phyloP scores from a whole-genome alignment of 208 protist species.

The Trypanosomatidae sp. region DNA sequence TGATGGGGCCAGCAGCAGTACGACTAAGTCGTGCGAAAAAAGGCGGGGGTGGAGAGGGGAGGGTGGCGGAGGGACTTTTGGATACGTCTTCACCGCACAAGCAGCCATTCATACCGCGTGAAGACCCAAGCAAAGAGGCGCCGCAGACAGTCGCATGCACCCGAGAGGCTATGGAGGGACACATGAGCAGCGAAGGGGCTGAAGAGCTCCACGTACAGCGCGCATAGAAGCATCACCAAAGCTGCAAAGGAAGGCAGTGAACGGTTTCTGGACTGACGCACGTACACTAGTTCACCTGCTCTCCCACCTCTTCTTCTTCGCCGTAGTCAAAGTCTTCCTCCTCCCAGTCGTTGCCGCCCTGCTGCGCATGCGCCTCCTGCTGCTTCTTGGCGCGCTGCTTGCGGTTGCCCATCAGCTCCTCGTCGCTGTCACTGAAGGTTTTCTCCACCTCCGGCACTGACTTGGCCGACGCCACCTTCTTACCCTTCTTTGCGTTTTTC shows the following conservation, averaged over 20 bases:
- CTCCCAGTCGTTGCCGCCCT: slow-evolving; percentile 22
- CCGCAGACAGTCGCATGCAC: neutral
- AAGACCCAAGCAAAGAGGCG: neutral
- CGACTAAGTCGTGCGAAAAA: neutral
- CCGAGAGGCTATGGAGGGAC: neutral
- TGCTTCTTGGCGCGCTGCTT: slow-evolving; percentile 63
- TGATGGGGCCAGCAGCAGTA: neutral
- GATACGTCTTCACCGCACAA: neutral
- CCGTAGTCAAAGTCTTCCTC: slow-evolving; percentile 57
- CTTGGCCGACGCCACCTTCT: slow-evolving; percentile 22
- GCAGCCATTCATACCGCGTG: neutral
- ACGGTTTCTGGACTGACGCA: neutral
- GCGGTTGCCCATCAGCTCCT: slow-evolving; percentile 74
- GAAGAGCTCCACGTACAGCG: neutral
- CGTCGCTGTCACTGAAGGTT: slow-evolving; percentile 55
- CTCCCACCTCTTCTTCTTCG: slow-evolving; percentile 30
- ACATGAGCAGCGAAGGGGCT: neutral
- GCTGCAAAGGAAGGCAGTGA: neutral
- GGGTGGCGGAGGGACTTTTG: neutral
- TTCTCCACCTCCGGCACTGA: slow-evolving; percentile 19
- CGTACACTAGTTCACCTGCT: neutral
- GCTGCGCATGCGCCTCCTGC: slow-evolving; percentile 27
- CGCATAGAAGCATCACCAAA: too few species aligned
- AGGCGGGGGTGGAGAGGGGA: neutral
- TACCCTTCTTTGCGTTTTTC: slow-evolving; percentile 35